A percentile compares a stretch with the other conserved stretches of the same genome.
Evolutionary conservation across 2,329 filamentous ascomycete genomes (phyloP).

Genomic region (Fusarium siculi): DNA sequence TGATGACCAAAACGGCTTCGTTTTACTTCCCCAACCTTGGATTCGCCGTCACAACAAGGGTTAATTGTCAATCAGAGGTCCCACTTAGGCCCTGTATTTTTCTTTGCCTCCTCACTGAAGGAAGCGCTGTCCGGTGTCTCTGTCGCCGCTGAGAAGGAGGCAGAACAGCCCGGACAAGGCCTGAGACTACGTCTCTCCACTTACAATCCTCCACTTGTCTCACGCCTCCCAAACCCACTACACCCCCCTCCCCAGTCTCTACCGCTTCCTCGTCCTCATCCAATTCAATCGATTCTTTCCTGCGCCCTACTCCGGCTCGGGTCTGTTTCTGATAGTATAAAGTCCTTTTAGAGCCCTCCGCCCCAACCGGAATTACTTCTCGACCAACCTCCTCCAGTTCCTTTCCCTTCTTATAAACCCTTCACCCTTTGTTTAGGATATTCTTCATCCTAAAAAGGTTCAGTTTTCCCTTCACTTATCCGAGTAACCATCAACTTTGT

Average conservation of each 20-base stretch:
- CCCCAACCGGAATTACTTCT: slow-evolving; percentile 34
- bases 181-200: slow-evolving; percentile 20
- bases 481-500: slow-evolving; percentile 31
- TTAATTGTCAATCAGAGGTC: slow-evolving; percentile 7
- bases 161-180: neutral
- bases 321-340: slow-evolving; percentile 44
- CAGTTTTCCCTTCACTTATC: slow-evolving; percentile 17
- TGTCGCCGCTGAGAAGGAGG: slow-evolving; percentile 10
- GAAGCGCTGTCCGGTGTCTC: slow-evolving; percentile 13
- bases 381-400: slow-evolving; percentile 26
- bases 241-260: slow-evolving; percentile 31
- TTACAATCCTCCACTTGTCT: slow-evolving; percentile 39
- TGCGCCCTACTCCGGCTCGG: slow-evolving; percentile 35
- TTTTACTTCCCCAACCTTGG: slow-evolving; percentile 27
- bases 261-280: slow-evolving; percentile 31
- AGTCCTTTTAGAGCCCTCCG: slow-evolving; percentile 43
- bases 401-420: slow-evolving; percentile 6
- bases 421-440: slow-evolving; percentile 34
- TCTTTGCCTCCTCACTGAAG: slow-evolving; percentile 20
- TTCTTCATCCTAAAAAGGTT: slow-evolving; percentile 27
- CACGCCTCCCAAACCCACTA: slow-evolving; percentile 33
- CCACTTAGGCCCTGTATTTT: slow-evolving; percentile 10
- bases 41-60: slow-evolving; percentile 28
- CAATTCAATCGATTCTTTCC: slow-evolving; percentile 21
- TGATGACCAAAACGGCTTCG: slow-evolving; percentile 9